A percentile compares a stretch with the other conserved stretches of the same genome.
Conservation (phyloP, 1,284 basidiomycete species). For the Malassezia slooffiae region DNA sequence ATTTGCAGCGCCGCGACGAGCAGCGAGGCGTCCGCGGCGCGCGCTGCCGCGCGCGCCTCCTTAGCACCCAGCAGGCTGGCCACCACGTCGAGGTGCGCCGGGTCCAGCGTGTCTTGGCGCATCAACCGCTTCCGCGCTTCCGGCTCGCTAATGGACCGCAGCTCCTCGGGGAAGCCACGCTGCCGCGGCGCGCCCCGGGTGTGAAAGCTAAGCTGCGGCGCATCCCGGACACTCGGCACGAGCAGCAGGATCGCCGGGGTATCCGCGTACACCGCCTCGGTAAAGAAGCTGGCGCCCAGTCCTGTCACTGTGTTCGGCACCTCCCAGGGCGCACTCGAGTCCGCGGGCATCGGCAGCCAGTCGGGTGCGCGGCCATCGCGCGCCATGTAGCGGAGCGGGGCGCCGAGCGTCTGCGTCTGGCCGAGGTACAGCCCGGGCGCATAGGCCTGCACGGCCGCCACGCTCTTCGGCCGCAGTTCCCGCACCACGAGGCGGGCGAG, state of each 20-base stretch:
- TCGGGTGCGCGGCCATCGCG: not conserved
- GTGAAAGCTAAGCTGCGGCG: not conserved
- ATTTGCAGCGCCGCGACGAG: not conserved
- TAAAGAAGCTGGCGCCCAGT: slow-evolving; percentile 3
- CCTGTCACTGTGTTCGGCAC: slow-evolving; percentile 9
- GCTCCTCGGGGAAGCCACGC: not conserved
- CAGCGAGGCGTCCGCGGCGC: not conserved
- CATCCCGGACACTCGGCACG: not conserved
- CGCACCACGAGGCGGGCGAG: slow-evolving; percentile 1
- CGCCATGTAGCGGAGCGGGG: slow-evolving; percentile 4
- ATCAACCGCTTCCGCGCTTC: slow-evolving; percentile 1
- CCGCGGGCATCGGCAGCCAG: not conserved
- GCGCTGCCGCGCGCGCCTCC: not conserved
- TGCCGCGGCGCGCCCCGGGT: too few relatives aligned
- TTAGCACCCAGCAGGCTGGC: not conserved
- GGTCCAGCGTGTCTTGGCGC: not conserved
- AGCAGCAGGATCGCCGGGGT: slow-evolving; percentile 2
- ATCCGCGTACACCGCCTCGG: not conserved
- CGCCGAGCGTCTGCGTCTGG: not conserved
- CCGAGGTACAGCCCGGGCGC: not conserved
- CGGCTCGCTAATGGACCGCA: not conserved
- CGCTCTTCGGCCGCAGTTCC: not conserved
- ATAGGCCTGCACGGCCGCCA: slow-evolving; percentile 4
- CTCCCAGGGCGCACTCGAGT: slow-evolving; percentile 3
- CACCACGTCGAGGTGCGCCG: not conserved